These are phyloP conservation scores for Neonectria neomacrospora DNA, from an alignment of 2,329 filamentous ascomycete genomes.

Conservation along the genomic window DNA sequence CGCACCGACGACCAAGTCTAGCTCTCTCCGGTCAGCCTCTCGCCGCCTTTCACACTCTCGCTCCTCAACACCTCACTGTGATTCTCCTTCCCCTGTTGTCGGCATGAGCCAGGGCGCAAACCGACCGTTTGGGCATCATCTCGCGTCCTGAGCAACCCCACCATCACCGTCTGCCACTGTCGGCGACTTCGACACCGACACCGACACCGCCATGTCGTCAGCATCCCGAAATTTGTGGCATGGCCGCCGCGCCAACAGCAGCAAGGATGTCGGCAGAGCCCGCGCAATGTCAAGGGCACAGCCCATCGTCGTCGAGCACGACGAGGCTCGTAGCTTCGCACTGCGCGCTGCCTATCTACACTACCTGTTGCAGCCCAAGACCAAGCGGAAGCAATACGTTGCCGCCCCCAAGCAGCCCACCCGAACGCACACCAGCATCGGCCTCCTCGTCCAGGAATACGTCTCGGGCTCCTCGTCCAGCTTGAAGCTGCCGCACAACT, in stretches of 20 bases:
- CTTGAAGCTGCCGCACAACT: conserved; percentile 68
- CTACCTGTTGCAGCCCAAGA: conserved; percentile 90
- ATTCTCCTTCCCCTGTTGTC: conserved; percentile 27
- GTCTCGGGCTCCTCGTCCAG: conserved; percentile 60
- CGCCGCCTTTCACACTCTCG: conserved; percentile 22
- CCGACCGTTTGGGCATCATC: conserved; percentile 44
- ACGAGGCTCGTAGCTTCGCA: conserved; percentile 92
- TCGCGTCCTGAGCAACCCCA: conserved; percentile 44
- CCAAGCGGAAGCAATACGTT: conserved; percentile 90
- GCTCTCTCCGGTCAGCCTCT: conserved; percentile 11
- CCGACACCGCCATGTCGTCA: conserved; percentile 58
- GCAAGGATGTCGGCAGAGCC: conserved; percentile 53
- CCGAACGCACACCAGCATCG: conserved; percentile 76
- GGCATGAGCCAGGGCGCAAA: conserved; percentile 47
- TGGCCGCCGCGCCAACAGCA: conserved; percentile 58
- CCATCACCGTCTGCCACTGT: conserved; percentile 16
- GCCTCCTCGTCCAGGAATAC: conserved; percentile 91
- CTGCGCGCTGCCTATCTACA: conserved; percentile 91
- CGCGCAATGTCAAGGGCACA: conserved; percentile 60
- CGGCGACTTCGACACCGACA: conserved; percentile 21
- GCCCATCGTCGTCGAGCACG: conserved; percentile 65
- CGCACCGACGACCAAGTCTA: conserved; percentile 2
- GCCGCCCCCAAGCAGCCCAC: conserved; percentile 70
- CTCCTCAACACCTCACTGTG: conserved; percentile 9
- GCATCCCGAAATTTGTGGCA: conserved; percentile 60